Base-by-base conservation (phyloP, 1,284 basidiomycete genomes). In the Leucoagaricus sp. region DNA sequence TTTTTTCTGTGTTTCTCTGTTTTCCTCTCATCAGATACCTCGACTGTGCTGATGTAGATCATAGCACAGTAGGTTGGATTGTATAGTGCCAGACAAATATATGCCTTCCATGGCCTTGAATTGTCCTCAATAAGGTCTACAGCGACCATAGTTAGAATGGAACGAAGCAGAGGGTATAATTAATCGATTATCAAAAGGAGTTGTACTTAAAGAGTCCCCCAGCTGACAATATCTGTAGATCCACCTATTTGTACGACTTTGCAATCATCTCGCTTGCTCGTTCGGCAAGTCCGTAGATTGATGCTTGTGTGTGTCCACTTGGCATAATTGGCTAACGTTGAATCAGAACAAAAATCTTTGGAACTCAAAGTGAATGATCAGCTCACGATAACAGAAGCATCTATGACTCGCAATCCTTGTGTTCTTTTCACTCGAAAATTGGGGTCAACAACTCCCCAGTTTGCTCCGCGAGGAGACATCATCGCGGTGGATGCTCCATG, bases 361-460 rank as follows among this genome's bases (percentile, higher is more conserved):
- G 21, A n/a, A n/a, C n/a, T 25, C 3, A 8, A 8, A 26, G n/a
- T 25, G 25, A 28, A 26, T 28, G 12, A n/a, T 5, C 5, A 8
- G 53, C 60, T 56, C 29, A 68, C 65, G 58, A 75, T 66, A 7
- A 76, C 69, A 4, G 72, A 73, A 0, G 72, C 69, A 63, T 80
- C 76, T 17, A 76, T 70, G 26, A 79, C 66, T 15, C 76, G 63
- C 58, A 79, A 57, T 15, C 71, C 69, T 9, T 59, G 47, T 28
- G 73, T 65, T 12, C 69, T 68, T 48, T 74, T 72, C n/a, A 75
- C 69, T 7, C 66, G 60, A 23, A 87, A 68, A 59, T 79, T 75
- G 2, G 82, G 73, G 65, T 65, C 66, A 12, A 69, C 64, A 1
- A 70, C 68, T 1, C 68, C 69, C 46, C 62, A 61, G 4, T 53